These are phyloP conservation scores for Podila clonocystis DNA, from an alignment of 192 early-diverging fungal species.

Conservation along the genomic window DNA sequence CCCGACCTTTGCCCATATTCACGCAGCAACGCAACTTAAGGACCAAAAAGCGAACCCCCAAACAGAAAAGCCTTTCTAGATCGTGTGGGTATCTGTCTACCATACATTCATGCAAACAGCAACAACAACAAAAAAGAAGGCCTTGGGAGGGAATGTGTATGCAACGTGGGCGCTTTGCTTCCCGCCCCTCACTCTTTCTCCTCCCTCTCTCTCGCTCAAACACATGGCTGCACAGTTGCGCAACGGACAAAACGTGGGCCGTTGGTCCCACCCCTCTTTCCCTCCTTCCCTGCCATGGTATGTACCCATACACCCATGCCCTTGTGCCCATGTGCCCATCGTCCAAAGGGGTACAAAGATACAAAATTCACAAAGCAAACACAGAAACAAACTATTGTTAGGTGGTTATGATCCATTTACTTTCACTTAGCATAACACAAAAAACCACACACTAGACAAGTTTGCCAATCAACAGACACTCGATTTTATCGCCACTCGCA, in stretches of 20 bases:
- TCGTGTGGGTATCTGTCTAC: no score
- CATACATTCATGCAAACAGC: no score
- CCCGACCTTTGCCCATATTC: neutral
- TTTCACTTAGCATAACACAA: neutral
- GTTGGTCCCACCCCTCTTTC: neutral
- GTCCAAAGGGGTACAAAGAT: neutral
- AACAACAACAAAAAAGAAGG: no score
- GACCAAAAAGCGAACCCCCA: no score
- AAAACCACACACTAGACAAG: constrained; percentile 25
- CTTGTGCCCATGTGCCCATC: neutral
- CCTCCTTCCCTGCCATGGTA: neutral
- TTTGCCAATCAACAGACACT: constrained; percentile 65
- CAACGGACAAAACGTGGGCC: constrained; percentile 16
- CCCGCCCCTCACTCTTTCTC: neutral
- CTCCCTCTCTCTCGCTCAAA: neutral
- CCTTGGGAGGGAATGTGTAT: no score
- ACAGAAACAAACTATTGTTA: neutral
- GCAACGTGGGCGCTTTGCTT: neutral
- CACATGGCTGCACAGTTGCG: neutral
- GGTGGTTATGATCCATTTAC: neutral
- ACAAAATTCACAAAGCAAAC: neutral
- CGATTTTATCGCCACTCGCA: constrained; percentile 53
- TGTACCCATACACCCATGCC: neutral
- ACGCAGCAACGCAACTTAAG: no score
- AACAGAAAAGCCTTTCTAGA: no score